Percentiles rank a stretch among this genome's conserved stretches.
Evolutionary conservation across 331 rosid genomes (phyloP).

Genomic region (Prunus yedoensis): DNA sequence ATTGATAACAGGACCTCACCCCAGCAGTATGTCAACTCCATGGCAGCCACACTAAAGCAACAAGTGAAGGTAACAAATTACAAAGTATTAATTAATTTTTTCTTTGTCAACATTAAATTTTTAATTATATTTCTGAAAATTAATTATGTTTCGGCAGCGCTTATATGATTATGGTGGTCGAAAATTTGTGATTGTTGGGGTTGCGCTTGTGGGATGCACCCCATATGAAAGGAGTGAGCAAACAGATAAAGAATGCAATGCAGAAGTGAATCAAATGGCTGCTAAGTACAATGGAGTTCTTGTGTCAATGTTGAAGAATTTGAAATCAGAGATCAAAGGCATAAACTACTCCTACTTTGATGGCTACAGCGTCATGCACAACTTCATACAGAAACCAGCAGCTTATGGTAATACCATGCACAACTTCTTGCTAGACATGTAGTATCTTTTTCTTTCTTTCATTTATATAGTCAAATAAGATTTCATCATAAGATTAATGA

Average conservation of each 20-base stretch:
- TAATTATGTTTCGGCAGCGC: constrained; percentile 36
- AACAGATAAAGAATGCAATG: constrained; percentile 41
- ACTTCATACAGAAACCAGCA: constrained; percentile 49
- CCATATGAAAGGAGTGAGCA: constrained; percentile 50
- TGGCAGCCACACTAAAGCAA: constrained; percentile 45
- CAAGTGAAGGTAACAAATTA: constrained; percentile 57
- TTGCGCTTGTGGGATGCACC: constrained; percentile 69
- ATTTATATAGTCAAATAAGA: no score
- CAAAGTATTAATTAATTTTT: not conserved
- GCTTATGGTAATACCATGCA: constrained; percentile 42
- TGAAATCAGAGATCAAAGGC: constrained; percentile 42
- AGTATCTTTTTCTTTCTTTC: not conserved
- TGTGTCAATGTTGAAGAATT: constrained; percentile 41
- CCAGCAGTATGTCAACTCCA: constrained; percentile 48
- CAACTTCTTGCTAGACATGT: not conserved
- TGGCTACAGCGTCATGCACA: constrained; percentile 41
- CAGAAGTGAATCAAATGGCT: constrained; percentile 45
- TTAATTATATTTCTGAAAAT: not conserved
- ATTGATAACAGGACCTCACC: constrained; percentile 46
- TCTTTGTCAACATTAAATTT: no score
- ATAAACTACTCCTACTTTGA: constrained; percentile 64
- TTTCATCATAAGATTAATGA: no score
- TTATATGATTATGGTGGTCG: constrained; percentile 60
- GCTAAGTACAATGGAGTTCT: constrained; percentile 49
- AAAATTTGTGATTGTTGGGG: constrained; percentile 55